Base-by-base conservation (phyloP, 2,329 filamentous ascomycete genomes). In the Microcyclospora tardicrescens region DNA sequence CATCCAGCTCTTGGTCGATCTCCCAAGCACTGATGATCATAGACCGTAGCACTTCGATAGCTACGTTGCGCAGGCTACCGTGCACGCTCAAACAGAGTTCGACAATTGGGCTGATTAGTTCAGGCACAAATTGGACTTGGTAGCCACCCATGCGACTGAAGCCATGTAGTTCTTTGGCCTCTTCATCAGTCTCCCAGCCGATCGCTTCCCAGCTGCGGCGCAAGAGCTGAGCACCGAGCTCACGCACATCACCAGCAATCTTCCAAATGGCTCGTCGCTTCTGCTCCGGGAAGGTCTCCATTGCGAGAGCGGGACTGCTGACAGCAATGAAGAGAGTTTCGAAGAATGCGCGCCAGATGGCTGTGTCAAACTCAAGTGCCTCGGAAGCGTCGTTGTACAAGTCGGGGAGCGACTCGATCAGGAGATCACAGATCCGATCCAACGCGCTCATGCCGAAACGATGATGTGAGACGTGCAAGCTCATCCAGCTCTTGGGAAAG, bases 21-120 rank as follows among this genome's bases (percentile, higher is more conserved):
- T 86, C 87, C 91, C 91, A 98, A 61, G 98, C 91, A 62, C 87
- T 93, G 49, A 96, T 79, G 53, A 98, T 93, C 91, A 98, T 98
- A 2, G 86, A 93, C 59, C 94, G 86, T 44, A 98, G 63, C 14
- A 98, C 83, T 58, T 94, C 84, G 24, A 95, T 86, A 1, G 89
- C 91, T 60, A 93, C 91, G 46, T 77, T 77, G 43, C 91, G 76
- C 40, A 98, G 67, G 3, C 87, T 87, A 58, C 93, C 85, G 50
- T 98, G 91, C 3, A 96, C 86, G 55, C 89, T 96, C 40, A 98
- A 70, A 56, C 91, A 98, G 9, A 98, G 72, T 60, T 93, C 85
- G 16, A 96, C 83, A 36, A 96, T 91, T 0, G 87, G 86, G 1
- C 82, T 81, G 6, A 98, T 86, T 5, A 98, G 71, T 10, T 82